A percentile compares a stretch with the other conserved stretches of the same genome.
Evolutionary conservation across 331 rosid species (phyloP).

Genomic region (Arachis monticola): DNA sequence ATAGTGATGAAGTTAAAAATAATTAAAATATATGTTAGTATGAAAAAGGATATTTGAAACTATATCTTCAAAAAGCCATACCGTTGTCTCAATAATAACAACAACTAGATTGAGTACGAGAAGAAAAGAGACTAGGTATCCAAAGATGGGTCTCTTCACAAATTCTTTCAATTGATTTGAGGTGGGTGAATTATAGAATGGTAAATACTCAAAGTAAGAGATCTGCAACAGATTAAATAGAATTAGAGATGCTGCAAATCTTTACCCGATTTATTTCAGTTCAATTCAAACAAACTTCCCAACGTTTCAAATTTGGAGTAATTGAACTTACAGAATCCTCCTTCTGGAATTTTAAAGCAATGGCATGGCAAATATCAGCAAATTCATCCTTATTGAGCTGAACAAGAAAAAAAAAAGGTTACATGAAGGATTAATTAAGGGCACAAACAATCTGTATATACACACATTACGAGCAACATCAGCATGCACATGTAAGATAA

Average conservation of each 20-base stretch:
- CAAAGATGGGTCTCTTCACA: conserved; percentile 73
- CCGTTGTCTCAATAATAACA: conserved; percentile 94
- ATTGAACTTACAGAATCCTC: conserved; percentile 73
- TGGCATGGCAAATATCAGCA: conserved; percentile 92
- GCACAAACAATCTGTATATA: background rate
- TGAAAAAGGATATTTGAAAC: conserved; percentile 19
- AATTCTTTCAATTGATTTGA: conserved; percentile 76
- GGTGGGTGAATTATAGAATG: conserved; percentile 56
- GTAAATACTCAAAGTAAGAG: conserved; percentile 67
- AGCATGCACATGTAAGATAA: conserved; percentile 13
- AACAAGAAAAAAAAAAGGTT: conserved; percentile 36
- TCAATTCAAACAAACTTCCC: conserved; percentile 34
- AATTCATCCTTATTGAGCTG: conserved; percentile 89
- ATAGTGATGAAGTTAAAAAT: conserved; percentile 11
- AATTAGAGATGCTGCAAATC: conserved; percentile 40
- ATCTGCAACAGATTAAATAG: conserved; percentile 66
- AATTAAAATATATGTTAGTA: conserved; percentile 15
- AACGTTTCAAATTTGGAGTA: conserved; percentile 24
- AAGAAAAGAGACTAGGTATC: conserved; percentile 80
- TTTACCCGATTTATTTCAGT: conserved; percentile 17
- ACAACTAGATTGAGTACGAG: conserved; percentile 76
- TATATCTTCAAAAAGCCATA: conserved; percentile 48
- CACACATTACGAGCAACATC: background rate
- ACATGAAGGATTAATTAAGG: conserved; percentile 30
- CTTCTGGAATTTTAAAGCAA: conserved; percentile 79